Evolutionary conservation across 306 rosid genomes (phyloP).

Genomic region (Dryas drummondii): DNA sequence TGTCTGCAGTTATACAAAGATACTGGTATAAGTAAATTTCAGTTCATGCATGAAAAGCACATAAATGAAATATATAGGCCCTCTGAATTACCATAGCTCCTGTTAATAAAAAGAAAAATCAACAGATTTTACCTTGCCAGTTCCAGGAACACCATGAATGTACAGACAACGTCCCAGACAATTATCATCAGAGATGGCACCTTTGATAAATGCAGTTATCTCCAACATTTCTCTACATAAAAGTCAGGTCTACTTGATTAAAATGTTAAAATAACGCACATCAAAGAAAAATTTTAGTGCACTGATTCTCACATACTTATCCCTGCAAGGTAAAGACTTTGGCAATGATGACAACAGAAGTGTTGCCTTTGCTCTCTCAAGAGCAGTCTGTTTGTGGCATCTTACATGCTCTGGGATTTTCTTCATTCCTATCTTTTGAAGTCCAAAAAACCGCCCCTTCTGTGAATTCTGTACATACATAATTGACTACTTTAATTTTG

Average conservation of each 20-base stretch:
- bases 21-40: conserved; percentile 17
- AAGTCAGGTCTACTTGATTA: conserved; percentile 26
- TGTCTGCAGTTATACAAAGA: conserved; percentile 56
- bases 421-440: conserved; percentile 82
- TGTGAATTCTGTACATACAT: conserved; percentile 58
- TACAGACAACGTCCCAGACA: conserved; percentile 93
- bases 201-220: conserved; percentile 76
- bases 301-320: conserved; percentile 57
- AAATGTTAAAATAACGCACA: conserved; percentile 13
- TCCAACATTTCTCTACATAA: conserved; percentile 78
- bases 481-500: conserved; percentile 20
- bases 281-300: conserved; percentile 18
- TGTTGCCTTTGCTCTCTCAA: conserved; percentile 89
- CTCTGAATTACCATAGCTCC: conserved; percentile 5
- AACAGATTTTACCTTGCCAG: conserved; percentile 69
- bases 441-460: conserved; percentile 77
- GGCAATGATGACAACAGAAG: conserved; percentile 84
- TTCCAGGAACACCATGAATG: conserved; percentile 98
- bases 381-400: conserved; percentile 82
- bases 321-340: conserved; percentile 84
- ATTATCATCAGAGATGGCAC: conserved; percentile 76
- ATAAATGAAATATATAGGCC: conserved; percentile 9
- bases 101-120: conserved; percentile 8
- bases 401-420: conserved; percentile 75
- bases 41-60: conserved; percentile 5